phyloP scores from a whole-genome alignment of 108 stramenopile genomes.

The Cyclotella atomus region DNA sequence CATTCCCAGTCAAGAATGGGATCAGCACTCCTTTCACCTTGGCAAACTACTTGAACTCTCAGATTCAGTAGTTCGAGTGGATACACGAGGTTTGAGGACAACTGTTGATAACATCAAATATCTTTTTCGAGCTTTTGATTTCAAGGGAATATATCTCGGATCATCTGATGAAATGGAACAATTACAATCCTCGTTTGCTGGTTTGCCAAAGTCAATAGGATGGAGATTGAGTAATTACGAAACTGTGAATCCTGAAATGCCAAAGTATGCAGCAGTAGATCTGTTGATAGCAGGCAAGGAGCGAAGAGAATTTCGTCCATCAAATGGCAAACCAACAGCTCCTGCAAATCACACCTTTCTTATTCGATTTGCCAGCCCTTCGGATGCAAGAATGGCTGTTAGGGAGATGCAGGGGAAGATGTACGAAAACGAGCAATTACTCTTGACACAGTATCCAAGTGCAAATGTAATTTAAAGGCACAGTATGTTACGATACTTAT shows the following conservation, averaged over 20 bases:
- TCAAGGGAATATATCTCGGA: conserved; percentile 21
- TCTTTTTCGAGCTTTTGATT: conserved; percentile 47
- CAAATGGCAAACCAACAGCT: not conserved
- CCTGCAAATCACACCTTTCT: conserved; percentile 28
- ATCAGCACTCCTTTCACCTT: conserved; percentile 34
- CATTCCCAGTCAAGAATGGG: conserved; percentile 17
- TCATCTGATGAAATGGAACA: not conserved
- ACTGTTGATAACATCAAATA: conserved; percentile 36
- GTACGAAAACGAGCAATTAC: not conserved
- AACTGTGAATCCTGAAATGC: not conserved
- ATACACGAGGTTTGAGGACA: conserved; percentile 17
- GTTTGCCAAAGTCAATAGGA: conserved; percentile 30
- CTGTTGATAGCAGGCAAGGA: conserved; percentile 15
- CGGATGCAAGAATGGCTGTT: conserved; percentile 50
- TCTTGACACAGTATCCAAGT: conserved; percentile 26
- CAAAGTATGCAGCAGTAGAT: conserved; percentile 11
- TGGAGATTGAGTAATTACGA: conserved; percentile 18
- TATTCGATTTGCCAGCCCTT: conserved; percentile 44
- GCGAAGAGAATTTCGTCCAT: not conserved
- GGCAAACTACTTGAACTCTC: conserved; percentile 38
- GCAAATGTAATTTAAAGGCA: not conserved
- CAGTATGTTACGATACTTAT: too few species aligned
- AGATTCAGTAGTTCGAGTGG: conserved; percentile 50
- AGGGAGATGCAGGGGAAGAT: conserved; percentile 23
- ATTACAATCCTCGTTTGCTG: not conserved